Evolutionary conservation across 2,329 filamentous ascomycete species (phyloP).

Genomic region (Fusarium palustre): DNA sequence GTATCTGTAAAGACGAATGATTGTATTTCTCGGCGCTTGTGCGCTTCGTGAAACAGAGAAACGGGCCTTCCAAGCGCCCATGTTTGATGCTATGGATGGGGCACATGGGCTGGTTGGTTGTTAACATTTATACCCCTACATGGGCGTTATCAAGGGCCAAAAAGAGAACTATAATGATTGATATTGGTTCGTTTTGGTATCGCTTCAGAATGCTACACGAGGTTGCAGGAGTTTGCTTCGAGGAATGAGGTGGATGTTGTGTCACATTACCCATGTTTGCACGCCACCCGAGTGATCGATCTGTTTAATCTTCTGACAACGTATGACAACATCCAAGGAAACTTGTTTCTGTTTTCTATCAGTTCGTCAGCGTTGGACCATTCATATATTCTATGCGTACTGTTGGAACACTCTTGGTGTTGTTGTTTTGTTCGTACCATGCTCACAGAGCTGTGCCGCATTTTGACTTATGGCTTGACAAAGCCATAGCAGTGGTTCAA

Average conservation of each 20-base stretch:
- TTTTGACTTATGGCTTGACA: background rate
- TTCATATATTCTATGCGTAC: no score
- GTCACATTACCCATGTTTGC: background rate
- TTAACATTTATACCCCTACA: slow-evolving; percentile 7
- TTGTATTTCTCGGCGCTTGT: slow-evolving; percentile 36
- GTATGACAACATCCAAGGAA: slow-evolving; percentile 3
- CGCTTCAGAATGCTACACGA: slow-evolving; percentile 32
- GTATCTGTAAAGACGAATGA: no score
- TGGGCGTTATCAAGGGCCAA: slow-evolving; percentile 1
- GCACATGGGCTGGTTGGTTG: slow-evolving; percentile 41
- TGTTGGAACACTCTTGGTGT: no score
- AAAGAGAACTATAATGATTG: slow-evolving; percentile 1
- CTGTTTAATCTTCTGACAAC: background rate
- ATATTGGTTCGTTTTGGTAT: slow-evolving; percentile 13
- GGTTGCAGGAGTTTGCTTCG: slow-evolving; percentile 22
- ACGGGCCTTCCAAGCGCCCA: slow-evolving; percentile 26
- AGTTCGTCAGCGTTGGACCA: background rate
- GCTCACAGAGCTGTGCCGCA: background rate
- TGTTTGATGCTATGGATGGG: slow-evolving; percentile 38
- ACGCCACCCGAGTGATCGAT: background rate
- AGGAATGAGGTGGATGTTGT: slow-evolving; percentile 10
- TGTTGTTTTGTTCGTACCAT: background rate
- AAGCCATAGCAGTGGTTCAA: background rate
- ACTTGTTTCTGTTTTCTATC: background rate
- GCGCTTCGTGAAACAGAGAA: slow-evolving; percentile 44